Evolutionary conservation across 805 yeast genomes (phyloP), one percentile per base, ranked within the genome.

Genomic region (Maudiozyma bulderi): DNA sequence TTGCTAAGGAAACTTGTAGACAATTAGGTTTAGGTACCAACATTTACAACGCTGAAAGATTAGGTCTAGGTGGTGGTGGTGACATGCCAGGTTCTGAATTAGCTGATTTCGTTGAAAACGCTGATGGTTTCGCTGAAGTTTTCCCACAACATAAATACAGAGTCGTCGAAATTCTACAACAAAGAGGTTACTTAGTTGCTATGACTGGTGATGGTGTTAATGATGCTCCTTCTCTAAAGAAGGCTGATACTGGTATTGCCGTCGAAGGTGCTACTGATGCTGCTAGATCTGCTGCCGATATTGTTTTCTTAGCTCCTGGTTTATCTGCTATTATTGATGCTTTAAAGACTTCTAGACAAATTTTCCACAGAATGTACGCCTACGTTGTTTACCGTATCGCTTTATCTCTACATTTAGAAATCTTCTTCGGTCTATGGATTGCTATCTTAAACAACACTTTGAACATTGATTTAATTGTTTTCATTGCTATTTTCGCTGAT

Each of bases 161-260:
- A 70, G 95, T 90, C 66, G 96, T 88, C 73, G 95, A 87, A 77
- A 86, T 87, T 70, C 80, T 88, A 73, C 96, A 88, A 79, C 80
- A 83, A 71, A 84, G 95, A 81, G 96, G 96, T 75, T 87, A 85
- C 83, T 80, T 88, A 75, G 95, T 89, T 75, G 96, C 96, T 74
- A 88, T 88, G 96, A 88, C 96, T 78, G 96, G 96, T 85, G 96
- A 88, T 71, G 96, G 96, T 86, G 96, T 88, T 70, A 88, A 88
- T 79, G 96, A 88, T 76, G 95, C 96, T 65, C 96, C 96, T 67
- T 88, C 96, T 58, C 81, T 88, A 75, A 88, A 88, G 88, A 88
- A 88, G 81, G 95, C 95, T 64, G 89, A 83, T 67, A 81, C 86
- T 60, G 97, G 97, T 84, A 89, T 89, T 78, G 96, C 97, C 67